A percentile compares a stretch with the other conserved stretches of the same genome.
Conservation (phyloP, 441 rosid genomes). For the Rhodomyrtus psidioides region DNA sequence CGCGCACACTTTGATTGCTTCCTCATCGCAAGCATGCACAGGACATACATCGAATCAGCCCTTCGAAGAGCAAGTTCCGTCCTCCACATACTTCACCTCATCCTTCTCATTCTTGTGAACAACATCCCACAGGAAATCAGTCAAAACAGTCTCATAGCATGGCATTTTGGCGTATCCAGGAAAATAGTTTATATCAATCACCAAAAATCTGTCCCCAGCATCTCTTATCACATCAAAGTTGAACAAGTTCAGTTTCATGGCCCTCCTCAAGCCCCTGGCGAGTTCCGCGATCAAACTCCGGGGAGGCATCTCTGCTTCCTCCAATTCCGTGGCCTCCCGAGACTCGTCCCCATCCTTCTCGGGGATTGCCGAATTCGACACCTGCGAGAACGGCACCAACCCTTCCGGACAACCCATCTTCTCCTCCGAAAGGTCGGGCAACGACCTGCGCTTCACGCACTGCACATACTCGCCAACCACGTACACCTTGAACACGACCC, state of each 20-base stretch:
- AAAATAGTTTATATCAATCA: slow-evolving; percentile 69
- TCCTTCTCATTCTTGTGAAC: slow-evolving; percentile 18
- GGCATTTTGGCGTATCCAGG: slow-evolving; percentile 77
- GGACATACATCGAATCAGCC: background rate
- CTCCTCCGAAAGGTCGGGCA: slow-evolving; percentile 53
- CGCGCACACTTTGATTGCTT: slow-evolving; percentile 1
- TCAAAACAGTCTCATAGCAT: slow-evolving; percentile 47
- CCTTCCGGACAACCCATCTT: slow-evolving; percentile 34
- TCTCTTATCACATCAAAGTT: slow-evolving; percentile 67
- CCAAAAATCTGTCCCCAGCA: slow-evolving; percentile 37
- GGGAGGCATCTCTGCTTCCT: slow-evolving; percentile 55
- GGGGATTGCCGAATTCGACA: slow-evolving; percentile 30
- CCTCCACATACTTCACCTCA: background rate
- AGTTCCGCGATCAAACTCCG: slow-evolving; percentile 36
- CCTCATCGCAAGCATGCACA: slow-evolving; percentile 2
- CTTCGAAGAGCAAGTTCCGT: background rate
- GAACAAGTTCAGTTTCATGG: slow-evolving; percentile 46
- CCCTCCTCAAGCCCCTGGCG: slow-evolving; percentile 47
- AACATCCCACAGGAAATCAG: slow-evolving; percentile 52
- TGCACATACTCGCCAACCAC: slow-evolving; percentile 58
- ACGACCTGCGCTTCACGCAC: slow-evolving; percentile 58
- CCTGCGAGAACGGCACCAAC: slow-evolving; percentile 41
- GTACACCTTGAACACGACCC: slow-evolving; percentile 68
- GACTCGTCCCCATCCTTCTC: slow-evolving; percentile 20
- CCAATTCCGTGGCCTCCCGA: slow-evolving; percentile 22